Evolutionary conservation across 2,329 filamentous ascomycete species (phyloP), one percentile per base, ranked within the genome.

Genomic region (Magnaporthiopsis poae): DNA sequence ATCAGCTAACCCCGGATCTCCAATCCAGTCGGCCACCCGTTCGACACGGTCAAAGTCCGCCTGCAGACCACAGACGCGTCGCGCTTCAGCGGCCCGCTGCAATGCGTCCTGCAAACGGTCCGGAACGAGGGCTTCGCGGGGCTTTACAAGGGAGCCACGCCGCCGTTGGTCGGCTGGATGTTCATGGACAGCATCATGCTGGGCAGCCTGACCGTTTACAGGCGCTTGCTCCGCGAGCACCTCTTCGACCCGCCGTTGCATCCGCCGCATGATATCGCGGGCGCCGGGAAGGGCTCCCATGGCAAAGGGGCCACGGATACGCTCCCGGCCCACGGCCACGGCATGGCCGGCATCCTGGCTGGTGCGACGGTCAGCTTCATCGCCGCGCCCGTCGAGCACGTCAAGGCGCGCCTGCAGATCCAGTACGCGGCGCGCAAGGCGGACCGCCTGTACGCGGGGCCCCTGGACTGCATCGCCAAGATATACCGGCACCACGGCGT

Each of bases 1-100:
- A 13, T 29, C 25, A 11, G 25, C 27, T 29, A 61, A 61, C 60
- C 59, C 8, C 60, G 39, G 15, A 18, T 11, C 33, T 3, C 15
- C 18, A 27, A 36, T 21, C 27, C 68, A 85, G 84, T 89, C 73
- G 86, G 86, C 67, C 86, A 89, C 73, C 86, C 91, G 31, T 98
- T 99, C 80, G 95, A 99, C 78, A 98, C 95, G 0, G 87, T 99
- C 77, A 99, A 99, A 79, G 94, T 98, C 66, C 91, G 95, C 39
- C 82, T 99, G 25, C 95, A 99, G 77, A 98, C 94, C 2, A 92
- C 91, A 36, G 82, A 89, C 71, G 77, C 84, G 63, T 77, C 86
- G 1, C 92, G 90, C 71, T 99, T 99, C 82, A 83, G 82, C 69
- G 95, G 95, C 0, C 93, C 95, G 0, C 76, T 96, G 39, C 88